Base-by-base conservation (phyloP, 2,329 filamentous ascomycete species). In the Fusarium sarcochroum region DNA sequence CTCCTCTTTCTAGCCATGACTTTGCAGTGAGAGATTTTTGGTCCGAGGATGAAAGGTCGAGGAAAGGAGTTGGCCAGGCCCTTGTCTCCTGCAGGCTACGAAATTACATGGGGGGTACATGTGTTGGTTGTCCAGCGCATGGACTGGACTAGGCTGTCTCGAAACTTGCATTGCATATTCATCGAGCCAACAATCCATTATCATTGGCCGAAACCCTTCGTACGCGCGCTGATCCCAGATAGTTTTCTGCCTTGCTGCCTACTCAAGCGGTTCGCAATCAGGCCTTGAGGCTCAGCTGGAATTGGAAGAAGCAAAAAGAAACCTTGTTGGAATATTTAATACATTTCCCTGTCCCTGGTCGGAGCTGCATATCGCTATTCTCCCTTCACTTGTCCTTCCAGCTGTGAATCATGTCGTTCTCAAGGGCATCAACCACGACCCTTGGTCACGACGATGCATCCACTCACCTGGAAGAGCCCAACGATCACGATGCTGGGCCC, bases 11-110 rank as follows among this genome's bases (percentile, higher is more conserved):
- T 45, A 6, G 6, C 21, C 51, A 55, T 55, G 21, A 2, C 1
- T 17, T 23, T 0, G 18, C 13, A 9, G 1, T 5, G 18, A 34
- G 7, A 44, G 20, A 1, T 0, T 9, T 40, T 40, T 20, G 6
- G n/a, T 18, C 18, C 3, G 37, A 21, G 37, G 18, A 13, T 9
- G 37, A 40, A 11, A 20, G 11, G 13, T 11, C 6, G n/a, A 21
- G 11, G 37, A 20, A 40, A 20, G n/a, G 18, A 40, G 4, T 42
- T 25, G 40, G n/a, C 3, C 2, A 23, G 21, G 20, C 32, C 41
- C 6, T 25, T 47, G 41, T 15, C 7, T n/a, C 2, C 1, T 42
- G 25, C 37, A 32, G 25, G 37, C 27, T 32, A 18, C 2, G 37
- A 37, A 17, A 37, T 17, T 17, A 37, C 49, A 42, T 23, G 23